phyloP scores from a whole-genome alignment of 2,329 filamentous ascomycete genomes.

The Myriosclerotinia curreyana region DNA sequence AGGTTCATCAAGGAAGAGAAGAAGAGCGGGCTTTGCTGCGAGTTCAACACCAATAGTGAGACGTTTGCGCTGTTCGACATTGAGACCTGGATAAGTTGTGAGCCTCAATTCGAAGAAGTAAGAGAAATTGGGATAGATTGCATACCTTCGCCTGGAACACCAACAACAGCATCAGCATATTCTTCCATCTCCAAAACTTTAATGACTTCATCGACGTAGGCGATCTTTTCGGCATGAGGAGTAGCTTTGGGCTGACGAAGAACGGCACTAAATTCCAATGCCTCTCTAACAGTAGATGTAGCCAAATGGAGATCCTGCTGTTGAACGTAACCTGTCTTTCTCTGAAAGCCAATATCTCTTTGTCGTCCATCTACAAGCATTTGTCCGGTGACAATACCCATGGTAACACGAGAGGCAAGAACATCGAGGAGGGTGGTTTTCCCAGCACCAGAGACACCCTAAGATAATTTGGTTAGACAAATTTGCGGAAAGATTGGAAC shows the following conservation, averaged over 20 bases:
- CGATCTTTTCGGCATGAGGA: slow-evolving; percentile 73
- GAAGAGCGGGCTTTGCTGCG: slow-evolving; percentile 81
- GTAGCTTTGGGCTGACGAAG: slow-evolving; percentile 77
- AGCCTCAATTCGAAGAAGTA: neutral
- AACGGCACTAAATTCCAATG: slow-evolving; percentile 78
- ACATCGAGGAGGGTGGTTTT: slow-evolving; percentile 90
- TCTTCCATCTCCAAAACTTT: slow-evolving; percentile 85
- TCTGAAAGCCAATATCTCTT: slow-evolving; percentile 79
- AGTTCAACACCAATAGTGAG: slow-evolving; percentile 93
- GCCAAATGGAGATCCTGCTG: slow-evolving; percentile 79
- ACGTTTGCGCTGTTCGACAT: slow-evolving; percentile 68
- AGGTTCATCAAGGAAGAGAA: slow-evolving; percentile 92
- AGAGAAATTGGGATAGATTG: neutral
- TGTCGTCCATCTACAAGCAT: slow-evolving; percentile 67
- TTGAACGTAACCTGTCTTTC: slow-evolving; percentile 76
- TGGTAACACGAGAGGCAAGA: slow-evolving; percentile 78
- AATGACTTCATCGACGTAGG: slow-evolving; percentile 87
- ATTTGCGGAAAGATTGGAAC: neutral
- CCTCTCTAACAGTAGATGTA: slow-evolving; percentile 84
- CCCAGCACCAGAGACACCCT: slow-evolving; percentile 66
- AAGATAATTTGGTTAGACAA: neutral
- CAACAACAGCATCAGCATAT: slow-evolving; percentile 86
- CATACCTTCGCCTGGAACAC: slow-evolving; percentile 74
- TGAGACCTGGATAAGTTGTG: slow-evolving; percentile 50
- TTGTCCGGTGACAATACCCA: slow-evolving; percentile 83